Evolutionary conservation across 1,284 basidiomycete species (phyloP), one percentile per base, ranked within the genome.

Genomic region (Schizophyllum amplum): DNA sequence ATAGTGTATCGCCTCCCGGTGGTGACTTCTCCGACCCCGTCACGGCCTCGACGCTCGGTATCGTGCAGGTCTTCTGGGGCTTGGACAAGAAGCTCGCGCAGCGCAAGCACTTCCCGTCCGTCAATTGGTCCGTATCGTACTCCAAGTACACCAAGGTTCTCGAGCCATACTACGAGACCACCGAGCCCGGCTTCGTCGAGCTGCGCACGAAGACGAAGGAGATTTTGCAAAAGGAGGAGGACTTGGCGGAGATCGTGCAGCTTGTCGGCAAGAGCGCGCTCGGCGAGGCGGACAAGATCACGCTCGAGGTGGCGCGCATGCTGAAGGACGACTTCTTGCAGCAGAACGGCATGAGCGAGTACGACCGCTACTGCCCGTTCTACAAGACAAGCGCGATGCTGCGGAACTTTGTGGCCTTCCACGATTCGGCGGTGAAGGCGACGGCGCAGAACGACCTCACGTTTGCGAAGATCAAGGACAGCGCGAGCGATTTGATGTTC

Each of bases 21-120:
- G 96, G 96, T 77, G 97, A 99, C 71, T 98, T 98, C 76, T 98
- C 97, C 13, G 97, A 99, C 73, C 97, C 97, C 27, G 97, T 99
- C 63, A 99, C 97, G 4, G 87, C 93, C 52, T 90, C 96, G 42
- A 99, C 97, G 1, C 89, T 99, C 55, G 86, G 94, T 80, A 99
- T 99, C 67, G 97, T 99, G 22, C 97, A 98, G 71, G 97, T 98
- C 64, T 99, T 99, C 81, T 95, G 91, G 92, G 92, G 92, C 68
- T 80, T 94, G 47, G 91, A 93, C 75, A 94, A 94, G 83, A 95
- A 95, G 71, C 86, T 99, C 58, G 95, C 95, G 1, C 95, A 99
- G 72, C 86, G 96, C 64, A 98, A 96, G 72, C 93, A 98, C 71
- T 98, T 98, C 82, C 95, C 95, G 1, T 97, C 94, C 25, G 96